Evolutionary conservation across 768 basidiomycete species (phyloP), one percentile per base, ranked within the genome.

Genomic region (Phlebiopsis flavidoalba): DNA sequence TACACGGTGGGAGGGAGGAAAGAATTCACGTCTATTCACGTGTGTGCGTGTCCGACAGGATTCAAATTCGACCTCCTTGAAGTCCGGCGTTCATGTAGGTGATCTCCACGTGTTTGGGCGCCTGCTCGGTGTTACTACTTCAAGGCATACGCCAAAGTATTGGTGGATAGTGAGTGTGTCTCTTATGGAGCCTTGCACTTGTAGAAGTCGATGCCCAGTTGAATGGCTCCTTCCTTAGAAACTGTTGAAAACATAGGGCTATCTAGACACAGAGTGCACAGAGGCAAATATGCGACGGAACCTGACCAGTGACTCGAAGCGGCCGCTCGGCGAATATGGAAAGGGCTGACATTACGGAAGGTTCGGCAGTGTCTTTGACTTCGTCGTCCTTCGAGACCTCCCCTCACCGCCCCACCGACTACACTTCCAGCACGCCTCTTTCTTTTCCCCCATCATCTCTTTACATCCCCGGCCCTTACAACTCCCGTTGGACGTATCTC

Each of bases 341-440:
- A 53, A 55, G 40, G 53, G 53, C 43, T 60, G 59, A 53, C n/a
- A n/a, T 60, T 60, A 55, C 60, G 59, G 59, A 60, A 60, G 36
- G 52, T 52, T 60, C 59, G 59, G 59, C 59, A 53, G 59, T 26
- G 53, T 60, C 56, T 60, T 60, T 51, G 46, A 36, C 59, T 56
- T 47, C 21, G 46, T 56, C 60, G 45, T 56, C 22, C 47, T 55
- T 37, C n/a, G n/a, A 19, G 26, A 57, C 47, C 43, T 26, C 24
- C 56, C 37, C 56, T 59, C 63, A 57, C 31, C 35, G 60, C 46
- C n/a, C n/a, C 53, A 54, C 36, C 43, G 43, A 35, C 59, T 43
- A 40, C 56, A 56, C 48, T 15, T 43, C 53, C 59, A 46, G n/a
- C 50, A 12, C 40, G 17, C 17, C 51, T 45, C 54, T 60, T 40